These are phyloP conservation scores for Westerdykella sp. DNA, from an alignment of 2,329 filamentous ascomycete genomes.

Conservation along the genomic window DNA sequence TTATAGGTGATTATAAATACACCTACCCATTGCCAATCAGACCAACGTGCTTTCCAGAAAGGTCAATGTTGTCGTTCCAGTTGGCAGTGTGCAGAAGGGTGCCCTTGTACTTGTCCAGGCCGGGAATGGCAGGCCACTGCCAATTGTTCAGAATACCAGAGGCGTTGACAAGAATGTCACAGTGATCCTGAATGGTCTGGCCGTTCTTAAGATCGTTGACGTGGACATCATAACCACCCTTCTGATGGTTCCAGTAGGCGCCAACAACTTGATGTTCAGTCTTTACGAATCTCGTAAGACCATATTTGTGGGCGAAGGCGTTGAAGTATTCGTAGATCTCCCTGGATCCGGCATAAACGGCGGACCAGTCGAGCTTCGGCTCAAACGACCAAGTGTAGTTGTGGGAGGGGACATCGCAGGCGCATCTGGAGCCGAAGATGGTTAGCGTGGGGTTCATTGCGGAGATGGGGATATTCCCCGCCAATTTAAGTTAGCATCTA, in stretches of 20 bases:
- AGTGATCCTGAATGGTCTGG: slow-evolving; percentile 36
- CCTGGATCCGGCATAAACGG: slow-evolving; percentile 38
- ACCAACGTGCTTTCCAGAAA: slow-evolving; percentile 44
- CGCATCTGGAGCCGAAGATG: slow-evolving; percentile 26
- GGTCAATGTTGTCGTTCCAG: slow-evolving; percentile 49
- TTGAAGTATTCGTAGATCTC: slow-evolving; percentile 38
- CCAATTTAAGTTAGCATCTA: too few relatives aligned
- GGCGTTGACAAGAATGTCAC: slow-evolving; percentile 46
- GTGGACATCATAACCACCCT: slow-evolving; percentile 33
- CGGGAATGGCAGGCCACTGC: slow-evolving; percentile 49
- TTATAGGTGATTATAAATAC: slow-evolving; percentile 13
- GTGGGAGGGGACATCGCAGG: slow-evolving; percentile 48
- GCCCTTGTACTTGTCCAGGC: slow-evolving; percentile 48
- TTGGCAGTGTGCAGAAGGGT: slow-evolving; percentile 50
- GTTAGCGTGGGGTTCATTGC: not conserved
- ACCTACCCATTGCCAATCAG: slow-evolving; percentile 48
- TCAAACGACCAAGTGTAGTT: slow-evolving; percentile 50
- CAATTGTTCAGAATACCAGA: slow-evolving; percentile 48
- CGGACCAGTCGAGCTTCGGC: slow-evolving; percentile 41
- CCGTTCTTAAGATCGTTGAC: slow-evolving; percentile 27
- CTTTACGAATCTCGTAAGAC: slow-evolving; percentile 34
- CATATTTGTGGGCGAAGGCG: slow-evolving; percentile 38
- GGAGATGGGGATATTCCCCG: not conserved
- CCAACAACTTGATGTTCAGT: slow-evolving; percentile 28
- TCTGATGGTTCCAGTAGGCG: slow-evolving; percentile 34